Conservation (phyloP, 208 protist genomes). For the Blechomonas ayalai region DNA sequence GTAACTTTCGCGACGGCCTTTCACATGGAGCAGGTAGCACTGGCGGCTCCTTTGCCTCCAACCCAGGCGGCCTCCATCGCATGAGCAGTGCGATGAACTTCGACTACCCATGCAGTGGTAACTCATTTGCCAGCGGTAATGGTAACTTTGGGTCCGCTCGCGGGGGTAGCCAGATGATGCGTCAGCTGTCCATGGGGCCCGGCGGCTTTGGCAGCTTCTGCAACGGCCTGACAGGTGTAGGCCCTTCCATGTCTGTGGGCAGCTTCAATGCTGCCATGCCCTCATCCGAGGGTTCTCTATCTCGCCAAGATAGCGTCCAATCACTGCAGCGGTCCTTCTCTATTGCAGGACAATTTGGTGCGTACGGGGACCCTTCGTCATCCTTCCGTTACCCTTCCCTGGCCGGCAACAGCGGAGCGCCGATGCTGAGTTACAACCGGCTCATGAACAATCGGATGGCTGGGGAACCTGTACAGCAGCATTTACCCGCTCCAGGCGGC, state of each 20-base stretch:
- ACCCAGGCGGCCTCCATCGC: constrained; percentile 20
- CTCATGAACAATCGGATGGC: no score
- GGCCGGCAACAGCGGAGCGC: no score
- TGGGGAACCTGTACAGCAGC: no score
- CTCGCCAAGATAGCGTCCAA: constrained; percentile 24
- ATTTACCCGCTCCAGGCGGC: no score
- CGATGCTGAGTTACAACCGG: no score
- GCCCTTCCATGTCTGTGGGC: constrained; percentile 5
- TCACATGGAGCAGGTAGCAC: no score
- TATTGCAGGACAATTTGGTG: constrained; percentile 33
- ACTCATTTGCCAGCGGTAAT: background rate
- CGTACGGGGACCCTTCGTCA: constrained; percentile 2
- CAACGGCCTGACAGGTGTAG: constrained; percentile 13
- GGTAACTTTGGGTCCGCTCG: constrained; percentile 1
- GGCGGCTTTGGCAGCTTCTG: constrained; percentile 26
- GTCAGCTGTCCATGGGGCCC: constrained; percentile 5
- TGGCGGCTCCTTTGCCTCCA: constrained; percentile 11
- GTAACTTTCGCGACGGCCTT: background rate
- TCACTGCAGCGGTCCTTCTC: constrained; percentile 25
- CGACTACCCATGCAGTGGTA: background rate
- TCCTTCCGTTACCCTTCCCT: no score
- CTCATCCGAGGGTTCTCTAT: background rate
- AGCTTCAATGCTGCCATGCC: background rate
- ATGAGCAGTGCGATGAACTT: constrained; percentile 23
- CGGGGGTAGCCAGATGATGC: constrained; percentile 4